Percentiles rank a stretch among this genome's conserved stretches.
These are phyloP conservation scores for sweet orange (Citrus sinensis) DNA, from an alignment of 345 rosid genomes.

Conservation along the genomic window DNA sequence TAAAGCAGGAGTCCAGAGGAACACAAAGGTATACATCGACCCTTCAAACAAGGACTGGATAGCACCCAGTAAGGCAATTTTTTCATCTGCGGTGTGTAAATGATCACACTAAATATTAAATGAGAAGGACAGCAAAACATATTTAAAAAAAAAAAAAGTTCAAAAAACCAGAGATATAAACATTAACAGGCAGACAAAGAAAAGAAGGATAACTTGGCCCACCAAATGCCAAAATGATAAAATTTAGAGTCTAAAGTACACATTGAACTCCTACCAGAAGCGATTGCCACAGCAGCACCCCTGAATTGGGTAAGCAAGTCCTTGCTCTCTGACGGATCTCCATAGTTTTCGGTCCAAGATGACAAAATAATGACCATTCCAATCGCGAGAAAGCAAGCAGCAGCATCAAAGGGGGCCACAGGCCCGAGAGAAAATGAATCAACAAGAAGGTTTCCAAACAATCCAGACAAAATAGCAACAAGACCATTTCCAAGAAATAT, in stretches of 20 bases:
- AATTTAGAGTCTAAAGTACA: slow-evolving; percentile 1
- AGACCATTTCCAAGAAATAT: slow-evolving; percentile 93
- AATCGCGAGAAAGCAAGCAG: slow-evolving; percentile 86
- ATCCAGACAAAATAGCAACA: slow-evolving; percentile 81
- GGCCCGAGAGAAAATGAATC: slow-evolving; percentile 86
- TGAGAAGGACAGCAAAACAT: neutral
- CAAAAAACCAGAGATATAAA: neutral
- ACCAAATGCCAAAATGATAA: slow-evolving; percentile 7
- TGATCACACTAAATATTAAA: neutral
- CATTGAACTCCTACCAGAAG: slow-evolving; percentile 64
- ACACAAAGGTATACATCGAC: slow-evolving; percentile 97
- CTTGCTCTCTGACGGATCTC: slow-evolving; percentile 93
- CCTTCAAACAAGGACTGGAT: slow-evolving; percentile 97
- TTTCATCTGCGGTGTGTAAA: slow-evolving; percentile 61
- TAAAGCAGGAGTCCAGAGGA: slow-evolving; percentile 97
- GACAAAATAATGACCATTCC: slow-evolving; percentile 85
- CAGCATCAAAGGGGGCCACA: slow-evolving; percentile 97
- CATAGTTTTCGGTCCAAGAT: slow-evolving; percentile 84
- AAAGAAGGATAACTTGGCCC: neutral
- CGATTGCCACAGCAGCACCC: slow-evolving; percentile 89
- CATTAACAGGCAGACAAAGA: neutral
- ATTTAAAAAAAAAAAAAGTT: neutral
- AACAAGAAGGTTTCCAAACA: slow-evolving; percentile 82
- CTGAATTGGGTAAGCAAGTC: slow-evolving; percentile 84
- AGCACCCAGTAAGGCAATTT: slow-evolving; percentile 92